Evolutionary conservation across 257 asterid species (phyloP), one percentile per base, ranked within the genome.

Genomic region (Paraleonurus japonicus): DNA sequence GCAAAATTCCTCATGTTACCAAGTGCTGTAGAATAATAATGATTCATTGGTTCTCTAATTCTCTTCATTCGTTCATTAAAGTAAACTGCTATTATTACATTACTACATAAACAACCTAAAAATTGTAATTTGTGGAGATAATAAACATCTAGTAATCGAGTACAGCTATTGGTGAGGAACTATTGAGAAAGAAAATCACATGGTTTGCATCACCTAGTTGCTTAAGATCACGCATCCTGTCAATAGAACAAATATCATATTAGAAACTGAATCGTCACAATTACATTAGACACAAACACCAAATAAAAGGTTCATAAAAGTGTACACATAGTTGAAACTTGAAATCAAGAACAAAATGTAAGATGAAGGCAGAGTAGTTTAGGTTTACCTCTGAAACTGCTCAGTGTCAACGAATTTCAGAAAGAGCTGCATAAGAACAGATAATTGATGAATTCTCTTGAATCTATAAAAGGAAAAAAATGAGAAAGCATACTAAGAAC

Each of bases 211-310:
- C 61, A 91, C 99, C 99, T 66, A 94, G 87, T 85, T 94, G 99
- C 78, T 89, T 94, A 75, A 94, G 96, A 47, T 94, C 96, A 13
- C 97, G 99, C 78, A 94, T 86, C 96, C 99, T 91, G 89, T 39
- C 79, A 81, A 72, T 10, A 69, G 54, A 80, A 67, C 63, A 80
- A 59, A 60, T 11, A 72, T 28, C 26, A 24, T 22, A 58, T 79
- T 51, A 81, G 80, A 58, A 70, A 64, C 75, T 61, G 65, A 76
- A 35, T 26, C 30, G 37, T 23, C 67, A 62, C 15, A 74, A 26
- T 28, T 61, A 81, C 59, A 61, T 66, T 51, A 23, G 15, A 69
- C 26, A 30, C 32, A 60, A 32, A 75, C 60, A 54, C 6, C n/a
- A 69, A 68, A 35, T 13, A 35, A 19, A 45, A 20, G 39, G 48